phyloP scores from a whole-genome alignment of 2,329 filamentous ascomycete species.

The Colletotrichum endophyticum region DNA sequence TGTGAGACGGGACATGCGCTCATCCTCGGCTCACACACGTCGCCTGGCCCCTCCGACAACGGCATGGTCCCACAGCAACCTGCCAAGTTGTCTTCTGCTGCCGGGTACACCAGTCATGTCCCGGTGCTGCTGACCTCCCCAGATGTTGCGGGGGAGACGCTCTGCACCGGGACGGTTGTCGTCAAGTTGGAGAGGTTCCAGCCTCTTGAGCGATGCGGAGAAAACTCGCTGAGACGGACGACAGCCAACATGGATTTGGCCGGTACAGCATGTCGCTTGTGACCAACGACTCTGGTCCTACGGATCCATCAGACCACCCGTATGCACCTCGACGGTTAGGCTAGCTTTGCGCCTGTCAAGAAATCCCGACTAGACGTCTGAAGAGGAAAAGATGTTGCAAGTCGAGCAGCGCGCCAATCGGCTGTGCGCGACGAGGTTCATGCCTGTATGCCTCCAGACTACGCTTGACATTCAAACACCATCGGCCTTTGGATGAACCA shows the following conservation, averaged over 20 bases:
- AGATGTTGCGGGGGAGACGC: slow-evolving; percentile 6
- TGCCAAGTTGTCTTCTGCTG: slow-evolving; percentile 5
- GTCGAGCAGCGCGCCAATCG: neutral
- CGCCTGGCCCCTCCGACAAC: slow-evolving; percentile 13
- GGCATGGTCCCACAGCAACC: slow-evolving; percentile 2
- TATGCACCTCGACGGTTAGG: slow-evolving; percentile 1
- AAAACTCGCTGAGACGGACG: slow-evolving; percentile 5
- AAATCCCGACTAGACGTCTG: neutral
- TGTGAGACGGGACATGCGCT: neutral
- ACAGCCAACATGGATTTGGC: neutral
- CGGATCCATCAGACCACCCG: neutral
- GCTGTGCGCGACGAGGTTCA: neutral
- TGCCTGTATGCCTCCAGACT: neutral
- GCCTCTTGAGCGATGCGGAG: slow-evolving; percentile 4
- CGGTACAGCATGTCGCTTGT: neutral
- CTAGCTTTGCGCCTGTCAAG: neutral
- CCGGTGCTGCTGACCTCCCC: slow-evolving; percentile 5
- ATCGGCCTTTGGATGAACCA: slow-evolving; percentile 3
- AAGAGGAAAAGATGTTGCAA: neutral
- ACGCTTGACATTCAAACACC: neutral
- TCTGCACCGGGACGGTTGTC: neutral
- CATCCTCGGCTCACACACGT: neutral
- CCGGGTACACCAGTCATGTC: slow-evolving; percentile 17
- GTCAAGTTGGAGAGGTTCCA: neutral
- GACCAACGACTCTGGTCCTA: neutral